Evolutionary conservation across 1,284 basidiomycete species (phyloP).

Genomic region (Boletus mariae): DNA sequence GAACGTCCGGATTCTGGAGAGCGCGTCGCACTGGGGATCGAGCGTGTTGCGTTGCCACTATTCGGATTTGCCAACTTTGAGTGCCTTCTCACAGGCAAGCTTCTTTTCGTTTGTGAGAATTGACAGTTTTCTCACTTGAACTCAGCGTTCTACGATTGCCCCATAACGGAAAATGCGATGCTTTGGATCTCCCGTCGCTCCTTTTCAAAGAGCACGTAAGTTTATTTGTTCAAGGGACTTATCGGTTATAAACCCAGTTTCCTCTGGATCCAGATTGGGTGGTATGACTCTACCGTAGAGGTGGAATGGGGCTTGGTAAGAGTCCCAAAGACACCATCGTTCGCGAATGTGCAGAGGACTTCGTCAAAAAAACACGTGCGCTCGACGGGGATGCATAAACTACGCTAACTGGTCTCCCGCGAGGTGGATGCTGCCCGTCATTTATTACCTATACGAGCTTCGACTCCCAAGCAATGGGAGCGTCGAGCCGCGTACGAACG

Average conservation of each 20-base stretch:
- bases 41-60: conserved; percentile 41
- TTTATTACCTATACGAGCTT: conserved; percentile 43
- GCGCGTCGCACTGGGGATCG: conserved; percentile 38
- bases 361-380: conserved; percentile 29
- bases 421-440: conserved; percentile 41
- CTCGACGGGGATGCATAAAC: conserved; percentile 34
- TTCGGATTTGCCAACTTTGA: conserved; percentile 44
- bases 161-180: conserved; percentile 18
- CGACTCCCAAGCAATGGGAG: conserved; percentile 34
- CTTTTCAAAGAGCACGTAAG: conserved; percentile 38
- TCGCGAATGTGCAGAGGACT: conserved; percentile 39
- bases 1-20: conserved; percentile 1
- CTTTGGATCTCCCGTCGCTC: conserved; percentile 43
- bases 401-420: conserved; percentile 40
- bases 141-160: conserved; percentile 23
- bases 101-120: background rate
- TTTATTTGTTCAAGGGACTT: background rate
- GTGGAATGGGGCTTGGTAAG: conserved; percentile 40
- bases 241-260: background rate
- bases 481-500: conserved; percentile 34
- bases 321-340: conserved; percentile 35
- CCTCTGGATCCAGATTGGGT: conserved; percentile 20
- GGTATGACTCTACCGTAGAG: conserved; percentile 42
- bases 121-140: background rate
- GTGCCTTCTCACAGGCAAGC: conserved; percentile 37